phyloP scores from a whole-genome alignment of 2,329 filamentous ascomycete species.

The Cyclaneusma minus region DNA sequence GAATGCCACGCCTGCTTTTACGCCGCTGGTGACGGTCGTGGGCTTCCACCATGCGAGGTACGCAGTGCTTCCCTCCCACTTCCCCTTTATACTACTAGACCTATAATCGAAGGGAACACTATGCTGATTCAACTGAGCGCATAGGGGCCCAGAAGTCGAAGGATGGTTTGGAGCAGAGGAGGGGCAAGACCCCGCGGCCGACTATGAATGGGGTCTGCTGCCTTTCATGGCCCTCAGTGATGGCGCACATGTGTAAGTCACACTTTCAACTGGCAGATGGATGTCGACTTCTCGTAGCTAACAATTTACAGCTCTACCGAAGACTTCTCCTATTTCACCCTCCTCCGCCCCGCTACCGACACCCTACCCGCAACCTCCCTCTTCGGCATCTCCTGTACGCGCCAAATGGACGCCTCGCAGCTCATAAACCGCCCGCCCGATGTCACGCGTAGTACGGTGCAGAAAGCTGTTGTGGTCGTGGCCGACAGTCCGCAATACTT shows the following conservation, averaged over 20 bases:
- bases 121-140: conserved; percentile 1
- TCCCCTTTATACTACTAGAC: conserved; percentile 1
- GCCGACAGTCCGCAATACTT: conserved; percentile 83
- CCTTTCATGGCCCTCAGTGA: conserved; percentile 97
- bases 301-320: conserved; percentile 52
- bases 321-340: conserved; percentile 97
- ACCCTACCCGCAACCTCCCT: conserved; percentile 56
- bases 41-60: conserved; percentile 67
- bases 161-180: conserved; percentile 70
- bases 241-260: conserved; percentile 78
- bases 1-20: conserved; percentile 23
- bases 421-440: conserved; percentile 69
- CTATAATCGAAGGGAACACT: background rate
- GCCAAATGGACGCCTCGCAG: conserved; percentile 69
- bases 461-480: conserved; percentile 94
- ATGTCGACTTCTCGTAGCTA: conserved; percentile 3
- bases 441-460: conserved; percentile 92
- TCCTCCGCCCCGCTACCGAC: conserved; percentile 47
- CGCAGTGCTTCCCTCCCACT: conserved; percentile 5
- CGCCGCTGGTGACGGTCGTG: conserved; percentile 62
- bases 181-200: conserved; percentile 59
- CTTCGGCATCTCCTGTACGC: conserved; percentile 90
- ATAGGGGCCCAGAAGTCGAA: conserved; percentile 77
- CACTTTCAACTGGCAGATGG: conserved; percentile 42
- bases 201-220: conserved; percentile 81